Evolutionary conservation across 768 basidiomycete genomes (phyloP).

Genomic region (Dictyophora rubrovolvata): DNA sequence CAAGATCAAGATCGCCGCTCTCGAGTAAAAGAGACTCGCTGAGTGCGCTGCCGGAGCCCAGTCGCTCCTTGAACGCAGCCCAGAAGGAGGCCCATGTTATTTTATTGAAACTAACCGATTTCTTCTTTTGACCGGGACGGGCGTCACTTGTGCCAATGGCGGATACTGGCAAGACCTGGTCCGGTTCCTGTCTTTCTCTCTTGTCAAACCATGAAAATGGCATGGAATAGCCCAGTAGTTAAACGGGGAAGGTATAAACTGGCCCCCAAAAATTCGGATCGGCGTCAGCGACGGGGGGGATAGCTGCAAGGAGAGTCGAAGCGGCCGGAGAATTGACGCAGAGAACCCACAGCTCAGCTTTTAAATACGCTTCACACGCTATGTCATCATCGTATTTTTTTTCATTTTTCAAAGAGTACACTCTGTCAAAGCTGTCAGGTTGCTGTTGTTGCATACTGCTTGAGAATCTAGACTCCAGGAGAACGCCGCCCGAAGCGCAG

Average conservation of each 20-base stretch:
- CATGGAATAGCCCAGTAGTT: neutral
- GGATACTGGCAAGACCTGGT: neutral
- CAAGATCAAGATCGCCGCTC: constrained; percentile 1
- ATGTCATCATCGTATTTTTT: neutral
- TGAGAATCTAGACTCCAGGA: too few relatives aligned
- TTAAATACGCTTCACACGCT: neutral
- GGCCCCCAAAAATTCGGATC: neutral
- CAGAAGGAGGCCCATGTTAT: constrained; percentile 20
- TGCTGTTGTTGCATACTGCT: too few relatives aligned
- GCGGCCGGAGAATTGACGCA: neutral
- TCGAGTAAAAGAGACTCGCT: constrained; percentile 44
- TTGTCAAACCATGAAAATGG: neutral
- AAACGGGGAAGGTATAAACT: neutral
- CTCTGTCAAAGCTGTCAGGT: too few relatives aligned
- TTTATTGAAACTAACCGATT: constrained; percentile 17
- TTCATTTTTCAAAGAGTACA: neutral
- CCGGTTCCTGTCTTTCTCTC: neutral
- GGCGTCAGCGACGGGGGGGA: neutral
- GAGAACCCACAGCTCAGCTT: neutral
- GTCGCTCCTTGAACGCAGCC: constrained; percentile 22
- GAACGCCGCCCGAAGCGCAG: too few relatives aligned
- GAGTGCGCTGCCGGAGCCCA: constrained; percentile 26
- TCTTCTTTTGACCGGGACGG: constrained; percentile 15
- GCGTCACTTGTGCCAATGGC: neutral
- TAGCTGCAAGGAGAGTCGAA: neutral